Evolutionary conservation across 495 filamentous ascomycete species (phyloP), one percentile per base, ranked within the genome.

Genomic region (Penicillium bovifimosum): DNA sequence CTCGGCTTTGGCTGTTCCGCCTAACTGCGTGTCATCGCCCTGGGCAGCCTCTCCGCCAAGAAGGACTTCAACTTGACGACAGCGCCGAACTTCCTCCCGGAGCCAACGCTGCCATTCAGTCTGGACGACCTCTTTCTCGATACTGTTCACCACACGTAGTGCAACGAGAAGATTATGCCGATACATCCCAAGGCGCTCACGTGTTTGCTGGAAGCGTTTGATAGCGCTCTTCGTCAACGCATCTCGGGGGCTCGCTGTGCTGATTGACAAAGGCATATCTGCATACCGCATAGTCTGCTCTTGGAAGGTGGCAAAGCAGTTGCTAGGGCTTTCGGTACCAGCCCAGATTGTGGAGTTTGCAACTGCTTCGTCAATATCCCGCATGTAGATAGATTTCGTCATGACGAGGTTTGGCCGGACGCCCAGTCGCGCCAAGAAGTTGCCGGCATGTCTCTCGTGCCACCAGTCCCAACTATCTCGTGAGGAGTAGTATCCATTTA

Each of bases 61-160:
- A 50, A 86, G 66, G 8, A 62, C 66, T 51, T 76, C 73, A 4
- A 89, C 78, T 60, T 81, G 76, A 40, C 77, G 78, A 69, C 90
- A 96, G 50, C 83, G 80, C 18, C 67, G 59, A 47, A 75, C 77
- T 70, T 96, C 91, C 35, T 84, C 82, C 5, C 74, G 63, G 13
- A 97, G 76, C 90, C 91, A 97, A 35, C 86, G 85, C 71, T 95
- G 91, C 85, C 88, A 98, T 71, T 96, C 91, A 2, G 81, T 85
- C 49, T 80, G 76, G 50, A 97, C 55, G 63, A 95, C 84, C 65
- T 96, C 92, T 45, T 75, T 70, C 72, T 98, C 93, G 9, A 97
- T 82, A 38, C 78, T 84, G 64, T 97, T 96, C 44, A 98, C 84
- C 3, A 96, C 80, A 6, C 91, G 84, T 71, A 97, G 80, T 13